Evolutionary conservation across 352 stramenopile genomes (phyloP).

Genomic region (Pythium vanterpoolii): DNA sequence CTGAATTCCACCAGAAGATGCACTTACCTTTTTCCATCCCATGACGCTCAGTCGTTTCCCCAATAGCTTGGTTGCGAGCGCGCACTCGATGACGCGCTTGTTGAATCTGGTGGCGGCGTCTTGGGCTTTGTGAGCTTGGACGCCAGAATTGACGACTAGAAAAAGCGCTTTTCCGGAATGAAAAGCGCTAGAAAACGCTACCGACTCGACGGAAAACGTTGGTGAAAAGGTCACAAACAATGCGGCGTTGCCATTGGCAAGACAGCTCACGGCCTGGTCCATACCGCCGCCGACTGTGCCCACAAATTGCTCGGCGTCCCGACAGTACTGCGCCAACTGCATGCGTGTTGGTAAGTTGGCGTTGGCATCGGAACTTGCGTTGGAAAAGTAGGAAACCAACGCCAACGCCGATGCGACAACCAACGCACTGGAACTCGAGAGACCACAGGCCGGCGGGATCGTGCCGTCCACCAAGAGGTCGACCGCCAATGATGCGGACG

Average conservation of each 20-base stretch:
- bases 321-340: constrained; percentile 54
- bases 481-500: constrained; percentile 14
- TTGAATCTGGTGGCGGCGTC: constrained; percentile 63
- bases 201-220: constrained; percentile 20
- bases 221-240: constrained; percentile 64
- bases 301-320: constrained; percentile 54
- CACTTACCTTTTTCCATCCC: constrained; percentile 38
- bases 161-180: constrained; percentile 38
- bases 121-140: constrained; percentile 72
- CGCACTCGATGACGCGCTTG: constrained; percentile 78
- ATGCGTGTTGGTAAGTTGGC: constrained; percentile 21
- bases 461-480: constrained; percentile 49
- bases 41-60: constrained; percentile 36
- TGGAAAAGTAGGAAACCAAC: constrained; percentile 19
- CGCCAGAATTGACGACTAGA: constrained; percentile 71
- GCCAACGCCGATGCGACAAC: constrained; percentile 66
- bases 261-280: constrained; percentile 74
- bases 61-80: constrained; percentile 67
- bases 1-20: not conserved
- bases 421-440: constrained; percentile 81
- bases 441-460: constrained; percentile 61
- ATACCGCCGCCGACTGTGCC: constrained; percentile 82
- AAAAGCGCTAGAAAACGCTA: constrained; percentile 28
- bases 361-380: too few species aligned
- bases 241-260: constrained; percentile 43